phyloP scores from a whole-genome alignment of 257 asterid species.

The Solanum chiquidenum region DNA sequence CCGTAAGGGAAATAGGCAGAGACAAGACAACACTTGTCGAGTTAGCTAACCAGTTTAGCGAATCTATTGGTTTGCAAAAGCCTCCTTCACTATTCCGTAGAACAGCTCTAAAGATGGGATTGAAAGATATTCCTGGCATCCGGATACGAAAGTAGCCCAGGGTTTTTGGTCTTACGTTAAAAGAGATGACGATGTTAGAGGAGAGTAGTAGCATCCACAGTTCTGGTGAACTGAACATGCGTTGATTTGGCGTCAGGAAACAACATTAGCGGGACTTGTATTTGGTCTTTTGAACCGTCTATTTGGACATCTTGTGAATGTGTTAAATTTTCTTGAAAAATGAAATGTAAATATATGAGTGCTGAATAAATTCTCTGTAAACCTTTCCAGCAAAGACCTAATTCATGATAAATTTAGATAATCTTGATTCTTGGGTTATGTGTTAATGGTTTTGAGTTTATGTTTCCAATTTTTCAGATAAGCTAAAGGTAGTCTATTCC shows the following conservation, averaged over 20 bases:
- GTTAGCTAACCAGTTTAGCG: constrained; percentile 64
- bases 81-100: constrained; percentile 64
- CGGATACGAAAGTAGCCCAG: constrained; percentile 30
- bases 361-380: not conserved
- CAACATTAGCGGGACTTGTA: not conserved
- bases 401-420: too few species aligned
- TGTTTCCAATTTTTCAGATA: too few species aligned
- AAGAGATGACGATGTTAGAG: not conserved
- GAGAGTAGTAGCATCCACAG: not conserved
- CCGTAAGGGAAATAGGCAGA: constrained; percentile 51
- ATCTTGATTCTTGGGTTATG: too few species aligned
- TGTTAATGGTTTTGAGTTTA: too few species aligned
- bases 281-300: not conserved
- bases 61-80: constrained; percentile 71
- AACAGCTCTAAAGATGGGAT: constrained; percentile 84
- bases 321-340: not conserved
- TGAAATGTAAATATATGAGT: not conserved
- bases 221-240: not conserved
- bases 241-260: not conserved
- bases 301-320: not conserved
- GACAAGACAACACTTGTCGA: constrained; percentile 80
- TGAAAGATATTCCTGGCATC: constrained; percentile 74
- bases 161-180: not conserved
- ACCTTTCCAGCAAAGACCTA: not conserved
- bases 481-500: too few species aligned